A percentile compares a stretch with the other conserved stretches of the same genome.
Conservation (phyloP, 495 filamentous ascomycete species). For the Penicillium steckii region DNA sequence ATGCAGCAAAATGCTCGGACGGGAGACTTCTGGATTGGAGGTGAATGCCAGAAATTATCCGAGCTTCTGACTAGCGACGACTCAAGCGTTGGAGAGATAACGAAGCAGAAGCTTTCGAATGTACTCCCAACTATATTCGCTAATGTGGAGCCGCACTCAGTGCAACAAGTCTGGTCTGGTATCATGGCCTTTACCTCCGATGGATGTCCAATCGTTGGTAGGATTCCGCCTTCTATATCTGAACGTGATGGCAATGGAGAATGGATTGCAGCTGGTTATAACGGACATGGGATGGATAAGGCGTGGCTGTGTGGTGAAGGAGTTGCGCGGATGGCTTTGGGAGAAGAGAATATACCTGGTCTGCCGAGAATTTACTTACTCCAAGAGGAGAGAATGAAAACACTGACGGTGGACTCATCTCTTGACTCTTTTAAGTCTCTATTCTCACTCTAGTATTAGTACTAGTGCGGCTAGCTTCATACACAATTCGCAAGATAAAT, state of each 20-base stretch:
- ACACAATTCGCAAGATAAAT: too few species aligned
- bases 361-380: not conserved
- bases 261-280: slow-evolving; percentile 3
- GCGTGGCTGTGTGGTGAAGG: slow-evolving; percentile 2
- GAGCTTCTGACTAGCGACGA: not conserved
- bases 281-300: slow-evolving; percentile 5
- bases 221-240: not conserved
- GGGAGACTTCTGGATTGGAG: slow-evolving; percentile 5
- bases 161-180: slow-evolving; percentile 1
- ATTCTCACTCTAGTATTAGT: not conserved
- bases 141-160: not conserved
- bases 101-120: not conserved
- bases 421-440: not conserved
- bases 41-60: not conserved
- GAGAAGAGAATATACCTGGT: not conserved
- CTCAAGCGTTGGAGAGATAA: not conserved
- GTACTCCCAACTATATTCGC: not conserved
- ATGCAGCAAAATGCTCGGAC: slow-evolving; percentile 1
- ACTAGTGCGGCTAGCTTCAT: too few species aligned
- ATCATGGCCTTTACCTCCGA: slow-evolving; percentile 4
- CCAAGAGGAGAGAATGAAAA: not conserved
- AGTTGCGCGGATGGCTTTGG: not conserved
- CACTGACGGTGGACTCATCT: not conserved
- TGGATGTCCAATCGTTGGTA: not conserved
- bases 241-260: not conserved